Base-by-base conservation (phyloP, 1,284 basidiomycete species). In the Fomitopsis schrenkii region DNA sequence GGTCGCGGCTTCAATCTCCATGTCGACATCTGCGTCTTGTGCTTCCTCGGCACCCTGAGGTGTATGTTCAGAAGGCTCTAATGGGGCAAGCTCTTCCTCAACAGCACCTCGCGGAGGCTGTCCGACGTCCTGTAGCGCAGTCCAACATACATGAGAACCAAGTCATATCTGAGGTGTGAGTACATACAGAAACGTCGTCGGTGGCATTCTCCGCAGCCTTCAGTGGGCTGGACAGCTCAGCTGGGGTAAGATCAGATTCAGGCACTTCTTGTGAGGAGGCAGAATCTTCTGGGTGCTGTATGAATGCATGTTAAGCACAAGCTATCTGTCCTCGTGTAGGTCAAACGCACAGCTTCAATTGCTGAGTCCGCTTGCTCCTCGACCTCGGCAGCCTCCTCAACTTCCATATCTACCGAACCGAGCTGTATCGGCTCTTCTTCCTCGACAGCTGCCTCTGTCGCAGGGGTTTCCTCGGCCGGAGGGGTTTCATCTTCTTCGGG, bases 271-370 rank as follows among this genome's bases (percentile, higher is more conserved):
- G 48, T 22, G 30, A 22, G 6, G 4, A 12, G 5, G 12, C 28
- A 7, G 35, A 5, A 8, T 54, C 52, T 30, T 33, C 28, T 2
- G 10, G 15, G 4, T 54, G 4, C 36, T 54, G 35, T 33, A 50
- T 8, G 48, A 30, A 26, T 33, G 14, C 15, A 33, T 15, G 14
- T 5, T 15, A 15, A 1, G 28, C 28, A 17, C 26, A 14, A 28
- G 1, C 19, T 17, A 10, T 10, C 30, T 26, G 48, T 26, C 12
- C 3, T 22, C 14, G 12, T 15, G 38, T 4, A 10, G 12, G 12
- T 14, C 38, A 40, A 15, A 33, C 28, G 30, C 14, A 50, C 48
- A 14, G 64, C 63, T 55, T 72, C 70, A 30, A 53, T 58, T 35
- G 62, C 65, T 17, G 55, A 57, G 19, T 57, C 59, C 8, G 10